Conservation (phyloP, 2,329 filamentous ascomycete genomes). For the Fusarium lateritium region DNA sequence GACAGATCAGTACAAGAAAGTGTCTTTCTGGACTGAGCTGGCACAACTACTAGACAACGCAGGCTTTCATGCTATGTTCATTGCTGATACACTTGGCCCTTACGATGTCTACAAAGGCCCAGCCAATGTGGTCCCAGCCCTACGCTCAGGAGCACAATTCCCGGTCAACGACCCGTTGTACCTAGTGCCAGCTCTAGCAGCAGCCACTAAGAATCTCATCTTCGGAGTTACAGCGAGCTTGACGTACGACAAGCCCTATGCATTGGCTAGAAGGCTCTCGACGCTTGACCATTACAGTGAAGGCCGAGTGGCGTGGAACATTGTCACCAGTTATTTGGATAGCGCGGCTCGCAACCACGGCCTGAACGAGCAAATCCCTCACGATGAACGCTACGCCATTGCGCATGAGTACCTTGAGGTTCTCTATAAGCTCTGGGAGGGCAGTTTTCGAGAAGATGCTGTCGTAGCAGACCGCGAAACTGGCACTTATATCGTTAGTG, state of each 20-base stretch:
- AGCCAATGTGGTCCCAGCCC: not conserved
- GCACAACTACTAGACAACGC: conserved; percentile 61
- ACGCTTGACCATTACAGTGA: conserved; percentile 56
- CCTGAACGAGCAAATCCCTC: not conserved
- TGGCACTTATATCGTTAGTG: conserved; percentile 51
- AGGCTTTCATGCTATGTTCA: conserved; percentile 62
- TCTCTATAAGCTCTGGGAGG: not conserved
- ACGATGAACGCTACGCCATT: not conserved
- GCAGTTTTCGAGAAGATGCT: not conserved
- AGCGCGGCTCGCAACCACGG: conserved; percentile 54
- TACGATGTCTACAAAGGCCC: conserved; percentile 11
- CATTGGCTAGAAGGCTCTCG: conserved; percentile 54
- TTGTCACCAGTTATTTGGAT: conserved; percentile 64
- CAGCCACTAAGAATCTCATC: conserved; percentile 61
- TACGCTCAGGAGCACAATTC: not conserved
- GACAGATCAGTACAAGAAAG: conserved; percentile 37
- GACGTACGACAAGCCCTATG: conserved; percentile 55
- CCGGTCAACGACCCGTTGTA: conserved; percentile 5
- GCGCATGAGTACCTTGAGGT: not conserved
- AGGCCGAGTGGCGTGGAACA: conserved; percentile 62
- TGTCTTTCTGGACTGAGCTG: conserved; percentile 61
- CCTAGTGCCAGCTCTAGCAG: conserved; percentile 53
- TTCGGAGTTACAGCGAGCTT: conserved; percentile 56
- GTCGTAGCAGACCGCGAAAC: not conserved
- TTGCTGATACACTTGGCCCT: not conserved